Evolutionary conservation across 2,329 filamentous ascomycete genomes (phyloP).

Genomic region (Calonectria pseudoturangicola): DNA sequence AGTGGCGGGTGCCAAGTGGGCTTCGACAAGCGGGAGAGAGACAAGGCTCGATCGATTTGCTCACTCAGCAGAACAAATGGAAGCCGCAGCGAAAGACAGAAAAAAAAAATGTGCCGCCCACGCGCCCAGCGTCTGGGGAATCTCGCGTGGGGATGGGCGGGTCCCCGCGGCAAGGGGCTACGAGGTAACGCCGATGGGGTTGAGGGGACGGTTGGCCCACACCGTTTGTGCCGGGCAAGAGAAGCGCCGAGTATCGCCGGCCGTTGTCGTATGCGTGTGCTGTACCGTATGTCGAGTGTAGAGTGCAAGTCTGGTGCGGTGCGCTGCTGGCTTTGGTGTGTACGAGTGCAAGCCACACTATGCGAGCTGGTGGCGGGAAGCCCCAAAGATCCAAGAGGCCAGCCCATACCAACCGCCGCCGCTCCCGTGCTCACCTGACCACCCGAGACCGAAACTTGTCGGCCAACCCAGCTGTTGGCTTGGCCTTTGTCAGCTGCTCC

Average conservation of each 20-base stretch:
- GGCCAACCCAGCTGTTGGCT: conserved; percentile 3
- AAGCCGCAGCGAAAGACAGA: conserved; percentile 1
- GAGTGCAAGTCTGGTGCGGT: not conserved
- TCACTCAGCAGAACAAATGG: conserved; percentile 24
- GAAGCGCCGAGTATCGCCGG: conserved; percentile 63
- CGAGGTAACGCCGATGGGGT: conserved; percentile 58
- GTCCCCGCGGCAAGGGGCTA: conserved; percentile 50
- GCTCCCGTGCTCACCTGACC: conserved; percentile 22
- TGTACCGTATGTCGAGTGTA: not conserved
- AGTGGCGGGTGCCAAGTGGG: conserved; percentile 1
- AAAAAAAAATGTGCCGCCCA: conserved; percentile 43
- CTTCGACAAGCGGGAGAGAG: conserved; percentile 1
- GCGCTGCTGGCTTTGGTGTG: not conserved
- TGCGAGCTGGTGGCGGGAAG: conserved; percentile 19
- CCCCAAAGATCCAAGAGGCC: not conserved
- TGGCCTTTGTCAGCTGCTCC: not conserved
- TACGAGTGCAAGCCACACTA: conserved; percentile 14
- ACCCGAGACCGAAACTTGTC: not conserved
- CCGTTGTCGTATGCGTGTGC: conserved; percentile 40
- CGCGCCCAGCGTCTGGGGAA: conserved; percentile 56
- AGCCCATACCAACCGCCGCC: not conserved
- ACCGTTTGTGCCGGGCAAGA: conserved; percentile 51
- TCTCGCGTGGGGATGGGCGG: conserved; percentile 50
- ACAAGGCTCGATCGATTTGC: not conserved
- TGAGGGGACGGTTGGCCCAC: conserved; percentile 50